Conservation (phyloP, 805 yeast species). For the Grigorovia yakushimaensis region DNA sequence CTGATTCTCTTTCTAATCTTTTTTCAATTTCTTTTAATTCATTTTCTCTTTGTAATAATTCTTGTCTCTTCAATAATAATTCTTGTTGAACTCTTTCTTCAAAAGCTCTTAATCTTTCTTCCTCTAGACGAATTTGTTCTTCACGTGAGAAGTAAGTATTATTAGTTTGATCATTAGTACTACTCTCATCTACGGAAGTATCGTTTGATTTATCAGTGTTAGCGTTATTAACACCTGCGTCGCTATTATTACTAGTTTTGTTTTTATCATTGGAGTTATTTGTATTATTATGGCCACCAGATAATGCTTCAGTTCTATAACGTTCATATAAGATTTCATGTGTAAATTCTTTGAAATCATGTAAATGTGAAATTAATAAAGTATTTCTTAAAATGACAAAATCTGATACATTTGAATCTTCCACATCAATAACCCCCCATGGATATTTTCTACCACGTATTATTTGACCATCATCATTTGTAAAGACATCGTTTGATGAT, state of each 20-base stretch:
- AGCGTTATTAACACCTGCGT: neutral
- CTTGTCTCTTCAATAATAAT: slow-evolving; percentile 68
- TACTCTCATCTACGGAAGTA: neutral
- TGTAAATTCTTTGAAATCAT: slow-evolving; percentile 81
- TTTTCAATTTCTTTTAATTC: slow-evolving; percentile 77
- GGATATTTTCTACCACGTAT: slow-evolving; percentile 48
- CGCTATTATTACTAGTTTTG: neutral
- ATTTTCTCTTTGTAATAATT: slow-evolving; percentile 72
- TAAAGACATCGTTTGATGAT: slow-evolving; percentile 57
- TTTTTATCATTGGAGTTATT: slow-evolving; percentile 10
- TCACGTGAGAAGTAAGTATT: slow-evolving; percentile 58
- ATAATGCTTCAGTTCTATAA: slow-evolving; percentile 79
- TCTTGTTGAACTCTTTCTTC: slow-evolving; percentile 88
- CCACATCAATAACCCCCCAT: slow-evolving; percentile 52
- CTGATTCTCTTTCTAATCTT: slow-evolving; percentile 50
- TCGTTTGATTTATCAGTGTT: neutral
- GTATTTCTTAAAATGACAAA: slow-evolving; percentile 72
- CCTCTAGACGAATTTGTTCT: slow-evolving; percentile 82
- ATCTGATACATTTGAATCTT: slow-evolving; percentile 68
- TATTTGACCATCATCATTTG: slow-evolving; percentile 32
- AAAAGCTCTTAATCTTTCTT: slow-evolving; percentile 75
- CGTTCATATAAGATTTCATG: slow-evolving; percentile 81
- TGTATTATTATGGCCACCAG: slow-evolving; percentile 32
- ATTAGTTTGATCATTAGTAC: slow-evolving; percentile 12
- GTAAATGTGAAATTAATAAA: slow-evolving; percentile 71